Conservation (phyloP, 2,329 filamentous ascomycete species). For the Monosporascus sp. region DNA sequence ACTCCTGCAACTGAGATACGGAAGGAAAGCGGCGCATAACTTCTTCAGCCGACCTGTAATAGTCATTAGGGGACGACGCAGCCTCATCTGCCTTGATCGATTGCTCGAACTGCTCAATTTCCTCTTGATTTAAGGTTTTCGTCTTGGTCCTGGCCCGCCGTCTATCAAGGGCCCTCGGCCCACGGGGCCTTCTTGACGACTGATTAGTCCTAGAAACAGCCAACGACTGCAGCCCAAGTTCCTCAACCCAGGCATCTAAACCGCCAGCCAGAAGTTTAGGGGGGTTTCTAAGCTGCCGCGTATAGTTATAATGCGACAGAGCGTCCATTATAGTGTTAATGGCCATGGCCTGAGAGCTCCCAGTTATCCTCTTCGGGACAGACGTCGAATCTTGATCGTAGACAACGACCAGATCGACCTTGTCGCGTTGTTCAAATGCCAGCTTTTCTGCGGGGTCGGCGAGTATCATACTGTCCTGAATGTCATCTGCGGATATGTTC, state of each 20-base stretch:
- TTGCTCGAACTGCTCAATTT: slow-evolving; percentile 77
- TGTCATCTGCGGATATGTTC: slow-evolving; percentile 57
- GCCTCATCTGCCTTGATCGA: slow-evolving; percentile 62
- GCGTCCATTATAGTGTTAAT: slow-evolving; percentile 73
- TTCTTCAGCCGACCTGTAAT: slow-evolving; percentile 72
- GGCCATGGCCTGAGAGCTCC: slow-evolving; percentile 42
- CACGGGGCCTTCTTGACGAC: slow-evolving; percentile 7
- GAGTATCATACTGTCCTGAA: slow-evolving; percentile 65
- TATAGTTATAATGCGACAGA: slow-evolving; percentile 77
- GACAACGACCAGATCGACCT: slow-evolving; percentile 84
- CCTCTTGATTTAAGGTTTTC: slow-evolving; percentile 72
- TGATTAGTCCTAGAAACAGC: slow-evolving; percentile 32
- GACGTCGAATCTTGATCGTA: slow-evolving; percentile 69
- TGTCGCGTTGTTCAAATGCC: slow-evolving; percentile 66
- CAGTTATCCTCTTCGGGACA: slow-evolving; percentile 35
- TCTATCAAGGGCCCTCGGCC: slow-evolving; percentile 20
- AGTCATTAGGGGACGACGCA: slow-evolving; percentile 37
- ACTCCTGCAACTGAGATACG: slow-evolving; percentile 55
- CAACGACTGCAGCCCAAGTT: slow-evolving; percentile 68
- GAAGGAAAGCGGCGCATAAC: slow-evolving; percentile 80
- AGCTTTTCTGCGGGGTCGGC: slow-evolving; percentile 69
- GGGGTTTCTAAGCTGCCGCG: slow-evolving; percentile 64
- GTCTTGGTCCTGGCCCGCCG: slow-evolving; percentile 42
- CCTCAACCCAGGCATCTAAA: slow-evolving; percentile 77
- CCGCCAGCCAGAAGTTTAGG: slow-evolving; percentile 81